These are phyloP conservation scores for Bryoerythrophyllum caledonicum DNA, from an alignment of 225 moss, liverwort and hornwort genomes.

Conservation along the genomic window DNA sequence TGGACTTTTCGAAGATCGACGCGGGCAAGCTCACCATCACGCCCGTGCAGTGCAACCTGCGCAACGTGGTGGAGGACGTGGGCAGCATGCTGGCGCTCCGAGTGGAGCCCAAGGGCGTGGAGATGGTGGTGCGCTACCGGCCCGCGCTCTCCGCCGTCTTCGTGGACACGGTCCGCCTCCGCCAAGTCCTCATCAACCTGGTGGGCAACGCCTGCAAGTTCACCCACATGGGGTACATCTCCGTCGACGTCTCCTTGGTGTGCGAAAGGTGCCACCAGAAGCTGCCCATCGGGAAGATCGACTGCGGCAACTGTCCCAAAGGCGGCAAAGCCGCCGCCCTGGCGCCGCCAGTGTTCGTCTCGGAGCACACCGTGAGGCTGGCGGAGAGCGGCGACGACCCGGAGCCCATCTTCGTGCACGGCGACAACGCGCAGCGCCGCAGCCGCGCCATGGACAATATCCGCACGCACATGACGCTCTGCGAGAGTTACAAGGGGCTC, in stretches of 20 bases:
- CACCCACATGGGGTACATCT: slow-evolving; percentile 45
- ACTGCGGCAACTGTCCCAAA: slow-evolving; percentile 1
- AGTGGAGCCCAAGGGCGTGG: slow-evolving; percentile 52
- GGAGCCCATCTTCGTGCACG: slow-evolving; percentile 34
- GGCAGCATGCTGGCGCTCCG: slow-evolving; percentile 59
- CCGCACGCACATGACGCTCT: slow-evolving; percentile 44
- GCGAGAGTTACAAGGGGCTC: slow-evolving; percentile 36
- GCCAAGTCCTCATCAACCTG: slow-evolving; percentile 53
- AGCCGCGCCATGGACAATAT: slow-evolving; percentile 46
- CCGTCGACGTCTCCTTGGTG: slow-evolving; percentile 45
- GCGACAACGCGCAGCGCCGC: slow-evolving; percentile 27
- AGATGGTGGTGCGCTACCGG: slow-evolving; percentile 51
- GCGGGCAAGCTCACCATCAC: slow-evolving; percentile 48
- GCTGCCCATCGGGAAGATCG: slow-evolving; percentile 22
- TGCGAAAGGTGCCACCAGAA: slow-evolving; percentile 41
- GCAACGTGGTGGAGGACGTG: slow-evolving; percentile 54
- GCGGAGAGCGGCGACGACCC: background rate
- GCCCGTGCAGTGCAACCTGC: slow-evolving; percentile 45
- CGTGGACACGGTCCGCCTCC: slow-evolving; percentile 49
- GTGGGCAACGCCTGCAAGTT: slow-evolving; percentile 58
- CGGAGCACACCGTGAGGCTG: background rate
- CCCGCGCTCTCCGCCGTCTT: slow-evolving; percentile 45
- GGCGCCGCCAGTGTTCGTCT: slow-evolving; percentile 29
- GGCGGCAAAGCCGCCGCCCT: background rate
- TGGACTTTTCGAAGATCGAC: slow-evolving; percentile 58